These are phyloP conservation scores for Geranium brycei DNA, from an alignment of 345 rosid genomes.

Conservation along the genomic window DNA sequence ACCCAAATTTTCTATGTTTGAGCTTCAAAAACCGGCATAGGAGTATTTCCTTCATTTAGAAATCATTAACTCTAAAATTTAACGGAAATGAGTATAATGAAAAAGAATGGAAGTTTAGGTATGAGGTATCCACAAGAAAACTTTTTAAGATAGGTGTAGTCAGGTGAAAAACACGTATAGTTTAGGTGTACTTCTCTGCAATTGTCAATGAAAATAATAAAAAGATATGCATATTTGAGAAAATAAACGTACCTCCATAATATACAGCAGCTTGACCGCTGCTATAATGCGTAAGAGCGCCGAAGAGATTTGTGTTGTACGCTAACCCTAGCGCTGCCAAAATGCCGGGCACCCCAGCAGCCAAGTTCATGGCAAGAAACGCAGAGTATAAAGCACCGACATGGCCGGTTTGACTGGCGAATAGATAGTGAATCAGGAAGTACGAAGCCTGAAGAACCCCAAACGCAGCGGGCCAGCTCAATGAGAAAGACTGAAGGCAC, in stretches of 20 bases:
- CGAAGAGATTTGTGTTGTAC: constrained; percentile 82
- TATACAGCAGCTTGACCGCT: constrained; percentile 98
- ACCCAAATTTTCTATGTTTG: too few relatives aligned
- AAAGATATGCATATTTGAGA: not conserved
- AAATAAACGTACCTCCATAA: constrained; percentile 57
- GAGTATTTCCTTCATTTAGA: too few relatives aligned
- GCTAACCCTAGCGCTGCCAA: constrained; percentile 82
- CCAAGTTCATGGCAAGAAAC: constrained; percentile 89
- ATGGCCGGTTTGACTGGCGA: constrained; percentile 96
- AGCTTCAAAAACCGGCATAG: too few relatives aligned
- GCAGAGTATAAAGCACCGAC: constrained; percentile 95
- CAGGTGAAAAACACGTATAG: not conserved
- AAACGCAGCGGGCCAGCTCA: constrained; percentile 89
- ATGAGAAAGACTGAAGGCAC: constrained; percentile 50
- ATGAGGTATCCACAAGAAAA: too few relatives aligned
- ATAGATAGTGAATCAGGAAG: constrained; percentile 83
- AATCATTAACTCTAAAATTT: too few relatives aligned
- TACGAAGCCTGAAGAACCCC: constrained; percentile 83
- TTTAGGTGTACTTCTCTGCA: too few relatives aligned
- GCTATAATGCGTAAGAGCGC: constrained; percentile 92
- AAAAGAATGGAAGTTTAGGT: too few relatives aligned
- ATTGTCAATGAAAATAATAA: too few relatives aligned
- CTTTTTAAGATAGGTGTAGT: too few relatives aligned
- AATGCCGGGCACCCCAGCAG: constrained; percentile 73
- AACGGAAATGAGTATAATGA: too few relatives aligned